Percentiles rank a stretch among this genome's conserved stretches.
These are phyloP conservation scores for Poronia punctata DNA, from an alignment of 495 filamentous ascomycete species.

Conservation along the genomic window DNA sequence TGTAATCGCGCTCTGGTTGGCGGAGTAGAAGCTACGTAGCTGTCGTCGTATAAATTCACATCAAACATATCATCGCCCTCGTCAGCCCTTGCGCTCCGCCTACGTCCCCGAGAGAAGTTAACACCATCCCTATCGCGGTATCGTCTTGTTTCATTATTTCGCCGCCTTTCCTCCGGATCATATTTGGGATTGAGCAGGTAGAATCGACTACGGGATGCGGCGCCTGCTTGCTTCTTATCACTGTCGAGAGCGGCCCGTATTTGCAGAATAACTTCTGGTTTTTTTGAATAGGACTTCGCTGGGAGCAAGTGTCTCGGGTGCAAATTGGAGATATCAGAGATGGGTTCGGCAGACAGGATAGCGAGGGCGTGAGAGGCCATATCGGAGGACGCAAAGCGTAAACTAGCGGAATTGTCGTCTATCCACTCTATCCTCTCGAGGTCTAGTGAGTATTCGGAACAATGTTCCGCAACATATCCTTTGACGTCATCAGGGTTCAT, in stretches of 20 bases:
- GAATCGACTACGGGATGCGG: slow-evolving; percentile 75
- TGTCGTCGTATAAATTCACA: slow-evolving; percentile 75
- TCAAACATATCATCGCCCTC: slow-evolving; percentile 52
- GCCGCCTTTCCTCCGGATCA: slow-evolving; percentile 69
- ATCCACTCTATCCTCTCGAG: slow-evolving; percentile 81
- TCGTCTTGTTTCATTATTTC: slow-evolving; percentile 39
- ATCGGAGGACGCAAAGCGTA: slow-evolving; percentile 63
- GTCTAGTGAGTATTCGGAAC: slow-evolving; percentile 41
- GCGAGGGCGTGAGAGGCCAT: slow-evolving; percentile 65
- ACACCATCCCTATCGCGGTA: slow-evolving; percentile 55
- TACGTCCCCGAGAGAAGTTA: slow-evolving; percentile 48
- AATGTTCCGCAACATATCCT: slow-evolving; percentile 60
- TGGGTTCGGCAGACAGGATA: slow-evolving; percentile 45
- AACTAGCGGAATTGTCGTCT: slow-evolving; percentile 83
- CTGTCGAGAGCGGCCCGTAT: slow-evolving; percentile 65
- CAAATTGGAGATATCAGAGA: slow-evolving; percentile 39
- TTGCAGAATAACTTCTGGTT: slow-evolving; percentile 62
- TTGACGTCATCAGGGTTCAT: slow-evolving; percentile 72
- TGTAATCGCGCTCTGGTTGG: slow-evolving; percentile 15
- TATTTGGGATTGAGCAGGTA: slow-evolving; percentile 86
- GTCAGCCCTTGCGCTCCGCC: slow-evolving; percentile 31
- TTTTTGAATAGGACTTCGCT: slow-evolving; percentile 57
- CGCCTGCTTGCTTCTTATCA: slow-evolving; percentile 72
- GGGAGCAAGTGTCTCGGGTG: slow-evolving; percentile 43
- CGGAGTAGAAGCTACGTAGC: slow-evolving; percentile 21